phyloP scores from a whole-genome alignment of 345 rosid genomes.

The Eucalyptus cloeziana region DNA sequence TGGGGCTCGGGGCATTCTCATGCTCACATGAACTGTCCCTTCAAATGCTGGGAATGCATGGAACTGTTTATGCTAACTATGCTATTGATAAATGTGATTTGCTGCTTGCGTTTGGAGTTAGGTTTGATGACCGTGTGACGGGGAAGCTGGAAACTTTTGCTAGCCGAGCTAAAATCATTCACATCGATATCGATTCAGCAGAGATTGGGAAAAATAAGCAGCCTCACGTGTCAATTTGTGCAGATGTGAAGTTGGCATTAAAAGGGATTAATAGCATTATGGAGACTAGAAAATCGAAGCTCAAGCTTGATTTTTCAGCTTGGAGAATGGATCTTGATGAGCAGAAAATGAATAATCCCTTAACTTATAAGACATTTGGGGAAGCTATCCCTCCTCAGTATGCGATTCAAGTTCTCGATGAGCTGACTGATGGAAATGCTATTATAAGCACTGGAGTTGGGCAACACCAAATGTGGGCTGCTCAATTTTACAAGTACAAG shows the following conservation, averaged over 20 bases:
- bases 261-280: conserved; percentile 54
- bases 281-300: conserved; percentile 31
- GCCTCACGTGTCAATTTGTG: conserved; percentile 89
- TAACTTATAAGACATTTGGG: conserved; percentile 71
- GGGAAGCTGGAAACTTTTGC: conserved; percentile 96
- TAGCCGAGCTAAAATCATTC: conserved; percentile 88
- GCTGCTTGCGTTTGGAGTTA: conserved; percentile 86
- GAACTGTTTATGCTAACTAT: conserved; percentile 88
- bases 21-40: conserved; percentile 51
- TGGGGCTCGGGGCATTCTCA: conserved; percentile 86
- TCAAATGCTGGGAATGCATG: conserved; percentile 98
- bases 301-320: conserved; percentile 41
- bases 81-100: conserved; percentile 80
- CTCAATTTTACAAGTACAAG: conserved; percentile 87
- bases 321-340: conserved; percentile 79
- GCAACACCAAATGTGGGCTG: conserved; percentile 99
- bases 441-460: conserved; percentile 93
- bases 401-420: conserved; percentile 85
- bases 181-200: conserved; percentile 90
- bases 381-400: conserved; percentile 93
- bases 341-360: conserved; percentile 55
- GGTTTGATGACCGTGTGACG: conserved; percentile 95
- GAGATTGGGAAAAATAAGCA: conserved; percentile 98
- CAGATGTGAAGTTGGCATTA: conserved; percentile 72
- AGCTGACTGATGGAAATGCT: conserved; percentile 76